Percentiles rank a stretch among this genome's conserved stretches.
These are phyloP conservation scores for Xylaria sp. DNA, from an alignment of 495 filamentous ascomycete genomes.

Conservation along the genomic window DNA sequence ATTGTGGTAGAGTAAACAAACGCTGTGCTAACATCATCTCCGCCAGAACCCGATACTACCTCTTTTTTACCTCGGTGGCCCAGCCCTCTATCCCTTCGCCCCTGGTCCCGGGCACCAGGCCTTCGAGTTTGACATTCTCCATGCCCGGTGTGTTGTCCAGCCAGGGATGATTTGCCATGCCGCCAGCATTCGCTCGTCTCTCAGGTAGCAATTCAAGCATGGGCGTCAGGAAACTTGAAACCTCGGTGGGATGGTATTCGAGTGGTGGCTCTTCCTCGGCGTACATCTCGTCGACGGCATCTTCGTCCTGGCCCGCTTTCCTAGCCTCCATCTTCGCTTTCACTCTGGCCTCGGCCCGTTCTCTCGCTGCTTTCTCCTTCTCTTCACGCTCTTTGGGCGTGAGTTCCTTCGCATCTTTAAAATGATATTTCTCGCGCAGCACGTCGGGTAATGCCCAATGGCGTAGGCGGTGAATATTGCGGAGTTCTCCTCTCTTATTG, in stretches of 20 bases:
- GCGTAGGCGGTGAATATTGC: constrained; percentile 95
- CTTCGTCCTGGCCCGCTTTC: constrained; percentile 41
- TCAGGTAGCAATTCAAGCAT: constrained; percentile 92
- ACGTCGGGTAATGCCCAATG: constrained; percentile 98
- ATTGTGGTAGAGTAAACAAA: constrained; percentile 10
- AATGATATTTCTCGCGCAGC: constrained; percentile 96
- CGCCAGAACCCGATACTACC: constrained; percentile 49
- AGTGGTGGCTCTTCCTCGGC: constrained; percentile 36
- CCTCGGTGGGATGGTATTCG: constrained; percentile 49
- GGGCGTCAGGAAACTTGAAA: constrained; percentile 85
- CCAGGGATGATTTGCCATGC: constrained; percentile 86
- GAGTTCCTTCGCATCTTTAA: constrained; percentile 63
- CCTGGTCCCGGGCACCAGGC: constrained; percentile 75
- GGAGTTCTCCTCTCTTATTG: constrained; percentile 94
- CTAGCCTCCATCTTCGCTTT: constrained; percentile 44
- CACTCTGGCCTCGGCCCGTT: constrained; percentile 65
- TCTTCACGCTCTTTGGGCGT: constrained; percentile 36
- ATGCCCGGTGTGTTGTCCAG: constrained; percentile 85
- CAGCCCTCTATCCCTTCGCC: constrained; percentile 97
- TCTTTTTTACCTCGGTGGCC: constrained; percentile 88
- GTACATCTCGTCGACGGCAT: constrained; percentile 40
- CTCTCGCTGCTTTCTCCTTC: constrained; percentile 38
- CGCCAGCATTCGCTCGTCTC: constrained; percentile 91
- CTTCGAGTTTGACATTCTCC: constrained; percentile 74
- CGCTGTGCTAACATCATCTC: not conserved